A percentile compares a stretch with the other conserved stretches of the same genome.
Evolutionary conservation across 2,329 filamentous ascomycete genomes (phyloP).

Genomic region (Fusarium drepaniforme): DNA sequence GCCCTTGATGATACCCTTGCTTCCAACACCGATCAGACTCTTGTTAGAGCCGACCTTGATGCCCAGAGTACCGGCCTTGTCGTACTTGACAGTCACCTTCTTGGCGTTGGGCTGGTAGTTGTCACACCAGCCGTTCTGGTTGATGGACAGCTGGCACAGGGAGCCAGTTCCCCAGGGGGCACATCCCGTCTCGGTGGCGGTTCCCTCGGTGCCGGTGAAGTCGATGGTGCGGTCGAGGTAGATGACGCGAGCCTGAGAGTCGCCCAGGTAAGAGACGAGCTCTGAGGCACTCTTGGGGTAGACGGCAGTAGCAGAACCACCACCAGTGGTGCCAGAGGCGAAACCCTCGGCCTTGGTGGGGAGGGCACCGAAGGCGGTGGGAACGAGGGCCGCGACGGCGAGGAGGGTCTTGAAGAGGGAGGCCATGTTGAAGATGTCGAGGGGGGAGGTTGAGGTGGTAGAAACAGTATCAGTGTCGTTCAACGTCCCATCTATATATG

Average conservation of each 20-base stretch:
- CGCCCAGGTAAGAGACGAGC: conserved; percentile 70
- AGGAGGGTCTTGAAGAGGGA: conserved; percentile 38
- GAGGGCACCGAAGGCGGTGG: conserved; percentile 40
- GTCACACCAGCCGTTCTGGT: conserved; percentile 69
- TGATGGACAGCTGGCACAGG: conserved; percentile 69
- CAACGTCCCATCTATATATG: conserved; percentile 16
- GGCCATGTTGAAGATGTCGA: conserved; percentile 20
- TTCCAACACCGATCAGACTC: conserved; percentile 65
- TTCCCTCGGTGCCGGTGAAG: conserved; percentile 68
- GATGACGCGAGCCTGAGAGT: conserved; percentile 66
- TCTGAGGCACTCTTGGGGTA: conserved; percentile 66
- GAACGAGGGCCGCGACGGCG: conserved; percentile 34
- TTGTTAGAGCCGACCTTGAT: conserved; percentile 70
- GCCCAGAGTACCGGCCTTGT: conserved; percentile 63
- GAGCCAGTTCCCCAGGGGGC: conserved; percentile 67
- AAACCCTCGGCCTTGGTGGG: conserved; percentile 57
- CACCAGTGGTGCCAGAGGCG: conserved; percentile 68
- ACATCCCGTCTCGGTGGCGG: conserved; percentile 64
- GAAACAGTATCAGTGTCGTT: conserved; percentile 7
- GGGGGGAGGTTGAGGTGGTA: neutral
- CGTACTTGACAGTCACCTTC: conserved; percentile 58
- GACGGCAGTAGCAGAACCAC: conserved; percentile 65
- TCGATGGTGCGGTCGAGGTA: conserved; percentile 68
- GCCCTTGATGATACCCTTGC: conserved; percentile 66
- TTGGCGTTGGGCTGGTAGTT: conserved; percentile 68